These are phyloP conservation scores for Diatrype stigma DNA, from an alignment of 2,329 filamentous ascomycete species.

Conservation along the genomic window DNA sequence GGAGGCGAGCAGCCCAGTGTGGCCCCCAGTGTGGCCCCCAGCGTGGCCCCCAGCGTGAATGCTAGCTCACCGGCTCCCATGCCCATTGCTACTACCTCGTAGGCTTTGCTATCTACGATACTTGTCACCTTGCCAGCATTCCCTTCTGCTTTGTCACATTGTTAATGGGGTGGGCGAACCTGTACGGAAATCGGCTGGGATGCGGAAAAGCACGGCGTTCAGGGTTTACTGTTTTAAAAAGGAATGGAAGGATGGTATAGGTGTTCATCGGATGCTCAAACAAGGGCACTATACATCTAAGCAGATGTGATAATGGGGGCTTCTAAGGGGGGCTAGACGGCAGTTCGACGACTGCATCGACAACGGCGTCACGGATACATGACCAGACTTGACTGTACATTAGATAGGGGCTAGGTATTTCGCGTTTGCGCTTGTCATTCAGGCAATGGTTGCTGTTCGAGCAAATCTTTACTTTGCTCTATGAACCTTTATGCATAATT, in stretches of 20 bases:
- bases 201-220: constrained; percentile 28
- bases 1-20: constrained; percentile 52
- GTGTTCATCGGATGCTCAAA: not conserved
- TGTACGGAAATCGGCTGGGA: constrained; percentile 1
- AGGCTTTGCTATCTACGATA: constrained; percentile 2
- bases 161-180: not conserved
- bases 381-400: constrained; percentile 15
- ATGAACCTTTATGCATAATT: not conserved
- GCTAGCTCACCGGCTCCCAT: constrained; percentile 49
- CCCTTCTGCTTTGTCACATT: not conserved
- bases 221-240: constrained; percentile 12
- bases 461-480: not conserved
- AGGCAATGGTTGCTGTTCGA: not conserved
- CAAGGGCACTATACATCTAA: not conserved
- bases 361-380: constrained; percentile 9
- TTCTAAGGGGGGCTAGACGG: constrained; percentile 3
- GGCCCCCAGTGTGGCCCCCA: constrained; percentile 40
- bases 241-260: constrained; percentile 5
- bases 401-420: constrained; percentile 4
- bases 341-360: constrained; percentile 6
- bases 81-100: constrained; percentile 42
- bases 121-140: constrained; percentile 1
- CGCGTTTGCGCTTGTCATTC: constrained; percentile 1
- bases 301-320: not conserved
- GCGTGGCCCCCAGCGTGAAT: constrained; percentile 44